Base-by-base conservation (phyloP, 306 rosid species). In the Cicer pinnatifidum region DNA sequence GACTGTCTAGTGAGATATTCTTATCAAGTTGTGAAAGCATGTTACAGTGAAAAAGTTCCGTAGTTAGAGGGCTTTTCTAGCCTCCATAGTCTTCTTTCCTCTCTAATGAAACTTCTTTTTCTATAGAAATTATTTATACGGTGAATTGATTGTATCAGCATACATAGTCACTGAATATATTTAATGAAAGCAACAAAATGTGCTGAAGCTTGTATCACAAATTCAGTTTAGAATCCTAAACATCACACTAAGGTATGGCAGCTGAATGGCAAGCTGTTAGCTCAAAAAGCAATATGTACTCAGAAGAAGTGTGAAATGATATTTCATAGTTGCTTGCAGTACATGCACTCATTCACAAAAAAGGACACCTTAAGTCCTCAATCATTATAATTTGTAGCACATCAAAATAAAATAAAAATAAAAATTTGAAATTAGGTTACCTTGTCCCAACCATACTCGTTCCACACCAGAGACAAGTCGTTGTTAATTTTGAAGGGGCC, bases 361-460 rank as follows among this genome's bases (percentile, higher is more conserved):
- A 46, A 28, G 35, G 63, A 33, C 68, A 72, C 45, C 11, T 1
- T 5, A 47, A 12, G 16, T 47, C 2, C 11, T 61, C 61, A 67
- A 73, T 16, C 69, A 45, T 23, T 9, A 75, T 5, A 69, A 39
- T 38, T 53, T 15, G 38, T 17, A 67, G 56, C 38, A 11, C 9
- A 81, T 37, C 16, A 54, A 64, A 64, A 13, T 57, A 54, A 64
- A 64, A 13, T 57, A 8, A 61, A 61, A 71, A 43, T 17, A 40
- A 28, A 41, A 78, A 44, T 1, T 20, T 46, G 16, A 53, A 52
- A 75, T 37, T 75, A 39, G 67, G 38, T 64, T 85, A 93, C 98
- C 90, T 89, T 82, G 79, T 93, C 98, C 98, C 98, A 93, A 60
- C 98, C 98, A 66, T 93, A 86, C 61, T 87, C 82, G 52, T 93